Percentiles rank a stretch among this genome's conserved stretches.
phyloP scores from a whole-genome alignment of 305 asterid species.

The Galium porrigens region DNA sequence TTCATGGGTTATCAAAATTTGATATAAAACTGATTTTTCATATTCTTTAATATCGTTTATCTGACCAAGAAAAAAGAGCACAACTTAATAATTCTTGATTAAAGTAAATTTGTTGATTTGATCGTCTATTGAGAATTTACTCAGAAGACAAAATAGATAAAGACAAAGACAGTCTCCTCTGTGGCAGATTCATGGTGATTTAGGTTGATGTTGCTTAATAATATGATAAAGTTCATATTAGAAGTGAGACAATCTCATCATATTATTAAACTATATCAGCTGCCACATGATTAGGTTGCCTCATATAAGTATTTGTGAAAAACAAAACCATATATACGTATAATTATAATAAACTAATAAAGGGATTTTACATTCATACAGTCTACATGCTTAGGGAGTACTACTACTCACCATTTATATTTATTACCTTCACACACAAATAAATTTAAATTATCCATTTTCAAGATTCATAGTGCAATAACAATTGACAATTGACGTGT shows the following conservation, averaged over 20 bases:
- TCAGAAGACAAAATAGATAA: conserved; percentile 10
- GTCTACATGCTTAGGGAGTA: neutral
- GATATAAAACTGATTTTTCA: neutral
- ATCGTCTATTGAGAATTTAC: conserved; percentile 5
- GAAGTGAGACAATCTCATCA: too few species aligned
- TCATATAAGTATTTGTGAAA: too few species aligned
- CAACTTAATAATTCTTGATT: neutral
- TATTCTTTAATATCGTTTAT: neutral
- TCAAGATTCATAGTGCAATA: too few species aligned
- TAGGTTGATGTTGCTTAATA: too few species aligned
- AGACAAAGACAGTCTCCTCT: too few species aligned
- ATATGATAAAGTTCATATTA: too few species aligned
- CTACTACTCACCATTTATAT: too few species aligned
- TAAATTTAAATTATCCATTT: too few species aligned
- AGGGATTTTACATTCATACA: neutral
- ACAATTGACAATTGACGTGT: too few species aligned
- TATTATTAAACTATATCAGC: too few species aligned
- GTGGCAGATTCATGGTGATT: too few species aligned
- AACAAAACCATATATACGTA: neutral
- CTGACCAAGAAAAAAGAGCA: neutral
- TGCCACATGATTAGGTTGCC: too few species aligned
- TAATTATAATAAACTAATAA: neutral
- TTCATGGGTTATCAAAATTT: neutral
- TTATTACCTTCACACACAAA: neutral
- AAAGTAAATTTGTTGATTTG: neutral